phyloP scores from a whole-genome alignment of 2,329 filamentous ascomycete genomes.

The Arthrobotrys megalospora region DNA sequence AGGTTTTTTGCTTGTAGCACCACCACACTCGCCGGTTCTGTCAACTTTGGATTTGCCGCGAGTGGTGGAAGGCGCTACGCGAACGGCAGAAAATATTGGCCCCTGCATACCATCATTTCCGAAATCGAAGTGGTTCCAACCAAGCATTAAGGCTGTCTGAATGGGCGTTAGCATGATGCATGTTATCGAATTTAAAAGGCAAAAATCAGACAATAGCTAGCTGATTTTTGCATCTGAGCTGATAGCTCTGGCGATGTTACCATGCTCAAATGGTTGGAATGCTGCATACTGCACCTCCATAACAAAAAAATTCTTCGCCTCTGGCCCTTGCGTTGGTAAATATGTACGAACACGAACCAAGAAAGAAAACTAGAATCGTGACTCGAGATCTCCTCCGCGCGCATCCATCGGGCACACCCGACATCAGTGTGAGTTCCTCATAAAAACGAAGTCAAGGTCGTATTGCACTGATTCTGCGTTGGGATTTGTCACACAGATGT shows the following conservation, averaged over 20 bases:
- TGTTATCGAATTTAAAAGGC: conserved; percentile 43
- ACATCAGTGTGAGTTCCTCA: neutral
- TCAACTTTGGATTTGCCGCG: conserved; percentile 10
- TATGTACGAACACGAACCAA: neutral
- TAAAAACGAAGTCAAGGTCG: neutral
- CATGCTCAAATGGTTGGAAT: neutral
- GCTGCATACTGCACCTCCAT: neutral
- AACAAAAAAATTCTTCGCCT: neutral
- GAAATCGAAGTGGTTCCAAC: conserved; percentile 14
- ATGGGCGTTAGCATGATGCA: conserved; percentile 20
- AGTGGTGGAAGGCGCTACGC: conserved; percentile 28
- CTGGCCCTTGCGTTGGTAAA: neutral
- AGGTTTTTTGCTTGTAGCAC: conserved; percentile 14
- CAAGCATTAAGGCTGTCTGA: neutral
- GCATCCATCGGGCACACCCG: neutral
- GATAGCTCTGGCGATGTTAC: conserved; percentile 10
- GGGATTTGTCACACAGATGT: conserved; percentile 20
- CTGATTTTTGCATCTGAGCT: neutral
- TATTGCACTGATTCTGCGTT: neutral
- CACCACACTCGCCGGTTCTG: conserved; percentile 20
- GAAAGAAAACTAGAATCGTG: neutral
- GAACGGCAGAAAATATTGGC: conserved; percentile 28
- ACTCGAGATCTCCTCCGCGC: neutral
- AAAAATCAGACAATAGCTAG: conserved; percentile 12
- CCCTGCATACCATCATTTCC: conserved; percentile 54